Base-by-base conservation (phyloP, 768 basidiomycete genomes). In the Boletellus emodensis region DNA sequence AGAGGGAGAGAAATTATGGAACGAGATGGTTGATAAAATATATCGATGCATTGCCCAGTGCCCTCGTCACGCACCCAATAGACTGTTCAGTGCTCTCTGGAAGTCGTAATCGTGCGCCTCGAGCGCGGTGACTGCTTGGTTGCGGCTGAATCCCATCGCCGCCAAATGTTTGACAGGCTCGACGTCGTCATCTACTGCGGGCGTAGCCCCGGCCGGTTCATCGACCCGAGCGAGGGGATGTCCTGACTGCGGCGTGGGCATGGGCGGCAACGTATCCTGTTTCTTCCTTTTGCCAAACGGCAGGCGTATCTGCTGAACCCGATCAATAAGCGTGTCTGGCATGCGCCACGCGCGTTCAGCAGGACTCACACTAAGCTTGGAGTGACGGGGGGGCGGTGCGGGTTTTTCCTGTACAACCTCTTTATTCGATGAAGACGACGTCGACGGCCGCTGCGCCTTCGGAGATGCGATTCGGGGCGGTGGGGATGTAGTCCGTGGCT, bases 121-220 rank as follows among this genome's bases (percentile, higher is more conserved):
- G 6, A 98, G 75, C 12, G 94, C 92, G 12, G 77, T 78, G 7
- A 97, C 80, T 0, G 91, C 90, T 64, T 94, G 84, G 14, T 73
- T 67, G 37, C 94, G 80, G 54, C 79, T 84, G 74, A 98, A 97
- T 22, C 95, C 95, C 94, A 97, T 96, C 17, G 78, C 79, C 41
- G 83, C 83, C 36, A 98, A 72, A 62, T 87, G 84, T 61, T 84
- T 88, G 18, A 94, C 87, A 2, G 84, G 72, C 54, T 84, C 83
- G 12, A 84, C 82, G 51, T 93, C 88, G 55, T 87, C 87, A 26
- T 83, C 84, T 12, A 75, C 73, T 12, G 78, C 77, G 1, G 85
- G 81, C 2, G 83, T 78, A 10, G 3, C 34, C 34, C 58, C 53
- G 4, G 61, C 66, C 1, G 71, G 65, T 54, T 80, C 77, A 52